Evolutionary conservation across 2,329 filamentous ascomycete species (phyloP), one percentile per base, ranked within the genome.

Genomic region (Fusarium sp.): DNA sequence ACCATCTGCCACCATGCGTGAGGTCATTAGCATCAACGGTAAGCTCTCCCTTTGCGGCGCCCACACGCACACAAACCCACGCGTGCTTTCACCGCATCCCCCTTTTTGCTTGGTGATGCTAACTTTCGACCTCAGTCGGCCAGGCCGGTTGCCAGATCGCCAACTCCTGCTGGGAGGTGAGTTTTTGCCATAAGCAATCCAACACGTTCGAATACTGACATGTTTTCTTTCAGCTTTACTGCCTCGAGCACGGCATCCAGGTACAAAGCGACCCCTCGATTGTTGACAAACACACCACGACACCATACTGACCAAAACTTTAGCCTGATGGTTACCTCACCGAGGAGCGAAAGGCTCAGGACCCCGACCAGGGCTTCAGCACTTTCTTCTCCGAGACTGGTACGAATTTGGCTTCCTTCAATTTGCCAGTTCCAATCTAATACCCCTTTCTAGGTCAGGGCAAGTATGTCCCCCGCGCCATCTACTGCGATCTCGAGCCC

Each of bases 311-410:
- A 76, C 69, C 60, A 67, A 35, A 45, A 52, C 64, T 58, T 31
- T 84, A 99, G 96, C 96, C 97, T 81, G 97, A 99, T 92, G 97
- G 97, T 85, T 98, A 94, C 89, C 92, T 99, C 86, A 98, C 95
- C 78, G 96, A 98, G 84, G 96, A 98, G 91, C 95, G 95, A 87
- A 98, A 98, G 91, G 92, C 91, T 80, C 92, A 92, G 83, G 94
- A 97, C 76, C 94, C 95, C 76, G 97, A 98, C 85, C 94, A 98
- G 83, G 97, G 97, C 78, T 99, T 99, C 92, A 98, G 95, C 90
- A 99, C 97, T 82, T 99, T 99, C 92, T 99, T 99, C 91, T 98
- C 96, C 80, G 97, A 99, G 91, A 98, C 97, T 83, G 96, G 97
- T 98, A 94, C 70, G 80, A 52, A 39, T 65, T 64, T 43, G 45